A percentile compares a stretch with the other conserved stretches of the same genome.
These are phyloP conservation scores for Epicoccum sorghinum DNA, from an alignment of 2,329 filamentous ascomycete genomes.

Conservation along the genomic window DNA sequence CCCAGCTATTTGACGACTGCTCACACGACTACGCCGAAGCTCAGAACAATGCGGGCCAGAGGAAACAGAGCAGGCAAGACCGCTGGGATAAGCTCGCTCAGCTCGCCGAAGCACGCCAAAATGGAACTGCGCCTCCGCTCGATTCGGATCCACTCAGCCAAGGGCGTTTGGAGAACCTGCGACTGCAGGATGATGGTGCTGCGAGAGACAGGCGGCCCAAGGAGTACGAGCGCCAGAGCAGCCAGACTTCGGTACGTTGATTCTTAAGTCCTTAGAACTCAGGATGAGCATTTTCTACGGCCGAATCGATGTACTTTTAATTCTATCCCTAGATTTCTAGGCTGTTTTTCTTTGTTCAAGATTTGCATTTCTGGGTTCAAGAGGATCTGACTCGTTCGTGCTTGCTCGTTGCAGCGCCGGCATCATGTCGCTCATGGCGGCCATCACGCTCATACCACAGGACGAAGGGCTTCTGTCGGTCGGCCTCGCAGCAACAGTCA, in stretches of 20 bases:
- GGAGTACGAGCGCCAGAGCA: constrained; percentile 49
- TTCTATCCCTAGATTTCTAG: constrained; percentile 48
- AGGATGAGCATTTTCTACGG: constrained; percentile 47
- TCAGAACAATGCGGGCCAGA: constrained; percentile 87
- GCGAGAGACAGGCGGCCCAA: constrained; percentile 48
- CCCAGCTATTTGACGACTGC: constrained; percentile 97
- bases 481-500: constrained; percentile 50
- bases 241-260: constrained; percentile 53
- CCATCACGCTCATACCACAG: constrained; percentile 37
- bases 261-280: constrained; percentile 50
- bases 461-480: constrained; percentile 41
- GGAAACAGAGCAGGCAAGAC: constrained; percentile 79
- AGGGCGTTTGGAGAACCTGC: constrained; percentile 85
- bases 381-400: constrained; percentile 49
- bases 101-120: constrained; percentile 74
- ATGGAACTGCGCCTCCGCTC: constrained; percentile 57
- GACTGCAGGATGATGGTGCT: constrained; percentile 76
- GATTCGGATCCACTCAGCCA: constrained; percentile 81
- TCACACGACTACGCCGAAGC: constrained; percentile 97
- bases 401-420: constrained; percentile 47
- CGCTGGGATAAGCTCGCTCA: constrained; percentile 89
- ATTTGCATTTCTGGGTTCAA: constrained; percentile 44
- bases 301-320: constrained; percentile 51
- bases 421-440: constrained; percentile 47
- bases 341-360: constrained; percentile 38